These are phyloP conservation scores for Trichothecium roseum DNA, from an alignment of 2,329 filamentous ascomycete genomes.

Conservation along the genomic window DNA sequence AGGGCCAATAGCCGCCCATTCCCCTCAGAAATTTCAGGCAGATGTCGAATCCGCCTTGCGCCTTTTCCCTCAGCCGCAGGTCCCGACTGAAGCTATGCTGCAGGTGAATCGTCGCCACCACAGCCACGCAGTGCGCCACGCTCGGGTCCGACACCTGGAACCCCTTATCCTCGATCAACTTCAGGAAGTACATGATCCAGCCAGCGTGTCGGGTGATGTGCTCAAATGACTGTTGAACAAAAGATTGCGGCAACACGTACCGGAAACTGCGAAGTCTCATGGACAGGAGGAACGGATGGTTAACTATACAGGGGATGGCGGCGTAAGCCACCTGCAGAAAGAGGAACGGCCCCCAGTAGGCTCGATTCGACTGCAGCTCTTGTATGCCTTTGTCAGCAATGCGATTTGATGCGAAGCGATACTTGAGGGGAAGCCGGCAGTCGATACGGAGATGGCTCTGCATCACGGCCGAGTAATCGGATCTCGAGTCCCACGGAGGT, in stretches of 20 bases:
- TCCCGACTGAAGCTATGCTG: conserved; percentile 37
- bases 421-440: conserved; percentile 36
- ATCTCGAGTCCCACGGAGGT: conserved; percentile 32
- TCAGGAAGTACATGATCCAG: conserved; percentile 43
- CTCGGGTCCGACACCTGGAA: conserved; percentile 28
- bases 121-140: conserved; percentile 34
- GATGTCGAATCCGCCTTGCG: conserved; percentile 15
- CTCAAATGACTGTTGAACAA: conserved; percentile 42
- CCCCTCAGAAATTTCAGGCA: conserved; percentile 14
- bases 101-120: conserved; percentile 42
- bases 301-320: conserved; percentile 40
- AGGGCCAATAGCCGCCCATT: conserved; percentile 14
- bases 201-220: conserved; percentile 38
- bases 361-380: conserved; percentile 30
- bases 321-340: conserved; percentile 42
- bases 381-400: conserved; percentile 29
- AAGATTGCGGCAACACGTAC: conserved; percentile 40
- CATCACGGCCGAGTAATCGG: conserved; percentile 40
- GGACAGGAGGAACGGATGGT: conserved; percentile 42
- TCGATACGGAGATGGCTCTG: conserved; percentile 40
- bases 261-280: conserved; percentile 41
- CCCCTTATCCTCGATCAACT: conserved; percentile 28
- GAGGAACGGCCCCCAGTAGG: conserved; percentile 44
- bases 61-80: conserved; percentile 9
- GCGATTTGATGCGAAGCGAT: conserved; percentile 38